A percentile compares a stretch with the other conserved stretches of the same genome.
phyloP scores from a whole-genome alignment of 2,329 filamentous ascomycete genomes.

The Botrytis hyacinthi region DNA sequence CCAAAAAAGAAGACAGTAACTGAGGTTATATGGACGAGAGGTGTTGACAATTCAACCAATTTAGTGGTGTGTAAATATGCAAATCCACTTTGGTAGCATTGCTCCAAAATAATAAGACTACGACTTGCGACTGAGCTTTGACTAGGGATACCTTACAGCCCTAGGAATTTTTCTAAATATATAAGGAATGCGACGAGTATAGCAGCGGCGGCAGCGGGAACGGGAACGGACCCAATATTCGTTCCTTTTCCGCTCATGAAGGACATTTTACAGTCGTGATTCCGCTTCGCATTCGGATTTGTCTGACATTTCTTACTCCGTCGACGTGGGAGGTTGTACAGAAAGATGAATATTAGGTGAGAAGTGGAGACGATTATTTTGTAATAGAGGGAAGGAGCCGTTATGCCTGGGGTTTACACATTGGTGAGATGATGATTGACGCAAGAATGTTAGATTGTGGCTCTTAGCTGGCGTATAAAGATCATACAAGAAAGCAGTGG shows the following conservation, averaged over 20 bases:
- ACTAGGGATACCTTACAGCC: background rate
- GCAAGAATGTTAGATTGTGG: background rate
- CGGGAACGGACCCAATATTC: background rate
- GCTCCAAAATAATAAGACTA: background rate
- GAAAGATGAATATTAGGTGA: background rate
- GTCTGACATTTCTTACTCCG: background rate
- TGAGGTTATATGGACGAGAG: background rate
- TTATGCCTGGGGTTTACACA: background rate
- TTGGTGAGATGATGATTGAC: background rate
- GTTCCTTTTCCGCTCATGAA: background rate
- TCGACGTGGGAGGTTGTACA: background rate
- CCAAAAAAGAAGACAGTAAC: background rate
- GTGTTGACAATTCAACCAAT: background rate
- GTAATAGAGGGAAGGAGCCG: too few relatives aligned
- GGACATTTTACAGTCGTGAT: background rate
- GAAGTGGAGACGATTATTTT: background rate
- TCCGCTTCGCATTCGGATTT: background rate
- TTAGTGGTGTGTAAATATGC: background rate
- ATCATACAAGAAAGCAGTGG: background rate
- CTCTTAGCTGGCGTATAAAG: background rate
- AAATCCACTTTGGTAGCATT: background rate
- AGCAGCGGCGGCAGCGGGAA: background rate
- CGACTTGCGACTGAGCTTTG: background rate
- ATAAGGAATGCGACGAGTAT: background rate
- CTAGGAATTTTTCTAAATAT: too few relatives aligned